Base-by-base conservation (phyloP, 441 rosid genomes). In the Pelargonium myrrhifolium region DNA sequence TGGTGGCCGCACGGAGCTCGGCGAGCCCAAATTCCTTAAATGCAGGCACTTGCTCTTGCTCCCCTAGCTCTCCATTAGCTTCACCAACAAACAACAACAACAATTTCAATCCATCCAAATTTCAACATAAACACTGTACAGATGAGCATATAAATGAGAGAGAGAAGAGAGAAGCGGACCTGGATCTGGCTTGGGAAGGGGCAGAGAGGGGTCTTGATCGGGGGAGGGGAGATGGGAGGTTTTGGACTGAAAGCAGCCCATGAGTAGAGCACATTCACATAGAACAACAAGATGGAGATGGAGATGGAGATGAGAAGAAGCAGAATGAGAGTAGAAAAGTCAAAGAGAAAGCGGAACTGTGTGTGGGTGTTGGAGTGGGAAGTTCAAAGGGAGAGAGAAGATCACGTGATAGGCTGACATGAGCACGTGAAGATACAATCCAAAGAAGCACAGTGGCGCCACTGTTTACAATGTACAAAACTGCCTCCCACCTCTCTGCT, bases 201-300 rank as follows among this genome's bases (percentile, higher is more conserved):
- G 56, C 18, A n/a, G 56, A 49, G 68, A 9, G 21, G 58, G 42
- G 1, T 17, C 58, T 67, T 42, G 68, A 71, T 67, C 64, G 65
- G 72, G 71, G 3, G 76, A 72, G 51, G 71, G 68, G 37, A 62
- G 68, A 15, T 64, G 76, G 8, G 68, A 17, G 65, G 76, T 68
- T 63, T 73, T 67, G 72, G 76, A 73, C 76, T 73, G 76, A 26
- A 73, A 62, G 51, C 76, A 73, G 72, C 76, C 76, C 76, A 73
- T 73, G 59, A 26, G 20, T 56, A 22, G 4, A 56, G 62, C 56
- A 49, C 7, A 2, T 49, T n/a, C 20, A 49, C 56, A 49, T 49
- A 49, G 56, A 49, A 49, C 18, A 49, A n/a, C 5, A 49, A n/a
- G 56, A 49, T 3, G 56, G 5, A 4, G n/a, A 17, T 49, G 18